Evolutionary conservation across 2,329 filamentous ascomycete genomes (phyloP), one percentile per base, ranked within the genome.

Genomic region (Trichoderma atroviride): DNA sequence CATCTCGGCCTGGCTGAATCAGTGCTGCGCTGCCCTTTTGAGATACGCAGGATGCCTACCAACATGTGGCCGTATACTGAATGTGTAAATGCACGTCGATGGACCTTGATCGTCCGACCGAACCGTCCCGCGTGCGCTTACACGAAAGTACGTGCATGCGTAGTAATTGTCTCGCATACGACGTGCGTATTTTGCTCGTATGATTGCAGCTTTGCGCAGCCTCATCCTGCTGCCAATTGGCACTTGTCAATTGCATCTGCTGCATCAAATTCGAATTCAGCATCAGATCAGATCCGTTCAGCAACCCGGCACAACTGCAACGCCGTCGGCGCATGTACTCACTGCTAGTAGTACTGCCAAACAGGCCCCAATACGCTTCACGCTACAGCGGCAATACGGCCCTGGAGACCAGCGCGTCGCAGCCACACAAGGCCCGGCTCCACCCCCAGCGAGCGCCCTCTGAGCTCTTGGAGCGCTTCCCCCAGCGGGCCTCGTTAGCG

Each of bases 391-490:
- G 60, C 40, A 22, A 57, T 65, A 35, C 63, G 59, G 35, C 52
- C 62, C 47, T 50, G 19, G 33, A 57, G 24, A 47, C 37, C 63
- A 47, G 53, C 53, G 53, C 63, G 53, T 50, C 53, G 53, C 40
- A 67, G 63, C 63, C 63, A 67, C 63, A 37, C 58, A 16, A 29
- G 35, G n/a, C n/a, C n/a, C 13, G 35, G 40, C 53, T 56, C 63
- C 55, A 50, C 53, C 53, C 63, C 62, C 63, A 58, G 63, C 63
- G 63, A 58, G 63, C 63, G 63, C 63, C 63, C 63, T 66, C 53
- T 35, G 24, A 40, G 61, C 61, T 40, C 47, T 33, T 4, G 33
- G 19, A 57, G 29, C 55, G 16, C 27, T 27, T 53, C 43, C 33
- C 33, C 29, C 59, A 52, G 43, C 43, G 43, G 43, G 37, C n/a